Base-by-base conservation (phyloP, 441 rosid species). In the Isatis lusitanica region DNA sequence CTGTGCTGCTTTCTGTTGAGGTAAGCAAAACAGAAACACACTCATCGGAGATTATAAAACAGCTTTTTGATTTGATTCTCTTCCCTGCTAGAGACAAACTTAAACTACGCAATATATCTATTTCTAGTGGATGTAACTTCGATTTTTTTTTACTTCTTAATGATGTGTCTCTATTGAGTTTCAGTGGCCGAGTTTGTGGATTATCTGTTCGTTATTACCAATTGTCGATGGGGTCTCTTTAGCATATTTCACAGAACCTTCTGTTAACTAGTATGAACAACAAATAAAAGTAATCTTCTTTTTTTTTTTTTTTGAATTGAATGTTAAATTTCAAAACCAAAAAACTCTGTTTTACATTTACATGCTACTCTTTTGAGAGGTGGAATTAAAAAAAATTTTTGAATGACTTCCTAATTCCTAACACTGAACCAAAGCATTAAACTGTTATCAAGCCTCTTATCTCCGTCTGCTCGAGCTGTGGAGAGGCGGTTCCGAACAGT, bases 221-320 rank as follows among this genome's bases (percentile, higher is more conserved):
- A 83, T 87, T 51, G 88, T 83, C 1, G 84, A 83, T 17, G 90
- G 94, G 74, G 94, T 89, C 11, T 88, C 83, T 12, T 67, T 87
- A 59, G 88, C 91, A 55, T 87, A 91, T 47, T 70, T 85, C 78
- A 82, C 90, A 1, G 90, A 87, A 63, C 38, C 86, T 55, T 82
- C 91, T 64, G 87, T 89, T 70, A 83, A 87, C 62, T 87, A 91
- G 91, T 87, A 71, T 6, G 63, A 76, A 74, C 35, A 8, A 50
- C 58, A 36, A 6, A n/a, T 15, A 21, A 46, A 7, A 12, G 3
- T 47, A 55, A 16, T 50, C 16, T 58, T 63, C 24, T 31, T 52
- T n/a, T n/a, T n/a, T n/a, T n/a, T n/a, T n/a, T n/a, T n/a, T n/a
- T n/a, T n/a, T n/a, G n/a, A n/a, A n/a, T n/a, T n/a, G n/a, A n/a